Percentiles rank a stretch among this genome's conserved stretches.
These are phyloP conservation scores for Saposhnikovia divaricata DNA, from an alignment of 129 eudicot species.

Conservation along the genomic window DNA sequence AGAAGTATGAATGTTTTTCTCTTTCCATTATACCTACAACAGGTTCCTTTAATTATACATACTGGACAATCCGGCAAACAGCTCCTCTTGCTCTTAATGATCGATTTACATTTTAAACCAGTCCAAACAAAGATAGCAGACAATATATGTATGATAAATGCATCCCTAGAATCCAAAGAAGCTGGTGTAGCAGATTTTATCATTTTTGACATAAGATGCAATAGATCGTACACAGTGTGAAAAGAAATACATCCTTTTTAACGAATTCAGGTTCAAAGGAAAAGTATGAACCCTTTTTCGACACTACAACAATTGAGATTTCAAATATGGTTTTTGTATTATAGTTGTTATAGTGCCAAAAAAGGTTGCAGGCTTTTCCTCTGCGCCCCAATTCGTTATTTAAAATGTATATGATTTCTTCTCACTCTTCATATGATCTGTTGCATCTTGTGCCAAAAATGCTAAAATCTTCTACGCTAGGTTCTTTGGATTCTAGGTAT, in stretches of 20 bases:
- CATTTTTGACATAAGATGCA: slow-evolving; percentile 88
- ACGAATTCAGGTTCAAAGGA: slow-evolving; percentile 76
- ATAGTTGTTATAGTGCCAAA: too few species aligned
- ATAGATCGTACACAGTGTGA: slow-evolving; percentile 71
- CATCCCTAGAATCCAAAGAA: slow-evolving; percentile 74
- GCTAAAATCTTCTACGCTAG: too few species aligned
- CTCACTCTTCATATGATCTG: too few species aligned
- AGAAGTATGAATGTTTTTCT: slow-evolving; percentile 59
- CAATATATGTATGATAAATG: slow-evolving; percentile 70
- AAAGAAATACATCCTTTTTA: slow-evolving; percentile 65
- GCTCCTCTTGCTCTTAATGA: slow-evolving; percentile 78
- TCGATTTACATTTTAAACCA: slow-evolving; percentile 46
- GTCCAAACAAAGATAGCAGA: slow-evolving; percentile 67
- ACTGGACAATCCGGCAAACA: slow-evolving; percentile 64
- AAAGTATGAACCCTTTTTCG: slow-evolving; percentile 77
- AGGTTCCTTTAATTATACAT: slow-evolving; percentile 62
- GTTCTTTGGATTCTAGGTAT: too few species aligned
- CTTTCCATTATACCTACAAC: slow-evolving; percentile 54
- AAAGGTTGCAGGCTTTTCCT: too few species aligned
- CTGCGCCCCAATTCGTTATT: too few species aligned
- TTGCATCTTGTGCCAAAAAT: too few species aligned
- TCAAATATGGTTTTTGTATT: too few species aligned
- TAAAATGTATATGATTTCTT: too few species aligned
- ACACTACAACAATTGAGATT: slow-evolving; percentile 54
- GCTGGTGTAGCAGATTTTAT: slow-evolving; percentile 47